Evolutionary conservation across 1,284 basidiomycete species (phyloP), one percentile per base, ranked within the genome.

Genomic region (Ceratobasidium sp.): DNA sequence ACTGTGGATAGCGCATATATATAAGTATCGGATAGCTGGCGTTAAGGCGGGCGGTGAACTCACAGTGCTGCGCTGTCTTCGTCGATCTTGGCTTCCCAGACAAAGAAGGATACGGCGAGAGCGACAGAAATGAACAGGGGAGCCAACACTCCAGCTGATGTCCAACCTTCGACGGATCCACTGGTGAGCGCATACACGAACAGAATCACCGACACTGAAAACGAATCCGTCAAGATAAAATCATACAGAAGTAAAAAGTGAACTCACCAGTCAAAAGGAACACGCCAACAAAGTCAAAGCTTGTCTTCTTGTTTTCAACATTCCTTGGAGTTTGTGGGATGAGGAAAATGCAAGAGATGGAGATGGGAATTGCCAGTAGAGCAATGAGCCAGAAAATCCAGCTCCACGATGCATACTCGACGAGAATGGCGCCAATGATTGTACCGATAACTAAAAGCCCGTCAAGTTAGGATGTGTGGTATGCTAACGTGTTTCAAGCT

Each of bases 391-490:
- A 83, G 74, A 82, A 82, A 0, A 82, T 76, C 82, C 82, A 83
- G 11, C 73, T 76, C 78, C 79, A 83, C 13, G 75, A 77, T 13
- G 78, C 79, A 66, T 76, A 81, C 59, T 79, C 63, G 5, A 83
- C 81, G 66, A 86, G 81, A 23, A 84, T 78, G 5, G 83, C 84
- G 30, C 84, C 84, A 54, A 85, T 82, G 59, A 85, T 78, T 9
- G 85, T 75, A 21, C 85, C 84, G 43, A 83, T 76, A 13, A 73
- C 72, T 59, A 43, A 35, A 47, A 83, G 76, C 2, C 83, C 83
- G 9, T 2, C 16, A 13, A 11, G 16, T 59, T 30, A 59, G 57
- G 16, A 43, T 59, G 43, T 84, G 64, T 8, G 18, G n/a, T n/a
- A n/a, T 23, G 44, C 13, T 44, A 44, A 43, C 14, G 74, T 57